Percentiles rank a stretch among this genome's conserved stretches.
Conservation (phyloP, 1,139 yeast species). For the Blastobotrys illinoisensis region DNA sequence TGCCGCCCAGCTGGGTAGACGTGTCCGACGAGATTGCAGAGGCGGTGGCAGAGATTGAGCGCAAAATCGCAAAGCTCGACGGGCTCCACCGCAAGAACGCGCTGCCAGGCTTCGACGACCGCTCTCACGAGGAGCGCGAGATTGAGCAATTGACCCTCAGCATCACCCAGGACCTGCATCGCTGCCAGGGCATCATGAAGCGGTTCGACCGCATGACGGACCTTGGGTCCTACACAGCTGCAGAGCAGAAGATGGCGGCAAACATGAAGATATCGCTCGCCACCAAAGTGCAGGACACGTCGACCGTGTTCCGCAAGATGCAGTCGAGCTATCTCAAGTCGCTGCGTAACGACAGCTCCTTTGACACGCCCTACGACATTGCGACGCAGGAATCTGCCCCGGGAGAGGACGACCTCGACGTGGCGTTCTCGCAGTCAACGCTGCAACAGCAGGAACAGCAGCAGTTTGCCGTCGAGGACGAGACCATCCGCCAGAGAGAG, state of each 20-base stretch:
- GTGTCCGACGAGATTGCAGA: conserved; percentile 67
- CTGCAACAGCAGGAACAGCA: conserved; percentile 35
- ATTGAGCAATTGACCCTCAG: conserved; percentile 73
- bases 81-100: conserved; percentile 73
- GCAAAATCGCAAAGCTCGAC: conserved; percentile 52
- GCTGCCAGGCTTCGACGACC: conserved; percentile 80
- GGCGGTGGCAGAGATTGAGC: conserved; percentile 45
- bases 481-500: conserved; percentile 64
- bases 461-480: conserved; percentile 25
- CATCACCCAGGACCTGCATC: conserved; percentile 68
- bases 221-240: conserved; percentile 27
- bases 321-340: conserved; percentile 83
- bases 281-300: conserved; percentile 68
- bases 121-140: conserved; percentile 59
- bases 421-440: conserved; percentile 38
- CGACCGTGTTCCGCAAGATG: conserved; percentile 73
- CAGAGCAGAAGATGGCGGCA: conserved; percentile 60
- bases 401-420: conserved; percentile 37
- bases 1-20: conserved; percentile 78
- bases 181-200: conserved; percentile 71
- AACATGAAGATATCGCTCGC: conserved; percentile 86
- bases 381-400: conserved; percentile 2
- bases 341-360: conserved; percentile 34
- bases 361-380: conserved; percentile 17
- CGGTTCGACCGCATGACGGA: conserved; percentile 47